These are phyloP conservation scores for Penicillium angulare DNA, from an alignment of 495 filamentous ascomycete species.

Conservation along the genomic window DNA sequence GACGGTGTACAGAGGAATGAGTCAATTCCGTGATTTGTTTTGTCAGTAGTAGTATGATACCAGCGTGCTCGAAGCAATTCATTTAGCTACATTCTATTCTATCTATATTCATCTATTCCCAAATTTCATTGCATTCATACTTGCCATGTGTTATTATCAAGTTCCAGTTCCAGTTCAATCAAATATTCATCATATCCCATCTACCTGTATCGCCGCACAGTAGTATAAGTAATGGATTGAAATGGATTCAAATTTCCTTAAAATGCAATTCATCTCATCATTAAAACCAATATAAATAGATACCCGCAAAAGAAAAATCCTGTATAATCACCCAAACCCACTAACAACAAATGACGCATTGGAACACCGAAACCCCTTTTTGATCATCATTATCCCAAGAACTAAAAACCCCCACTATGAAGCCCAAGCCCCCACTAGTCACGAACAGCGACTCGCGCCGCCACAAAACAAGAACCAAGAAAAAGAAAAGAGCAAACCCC, in stretches of 20 bases:
- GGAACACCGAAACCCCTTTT: constrained; percentile 29
- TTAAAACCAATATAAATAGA: constrained; percentile 1
- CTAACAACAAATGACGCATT: too few relatives aligned
- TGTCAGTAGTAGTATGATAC: constrained; percentile 17
- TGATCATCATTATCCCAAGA: constrained; percentile 1
- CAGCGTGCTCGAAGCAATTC: constrained; percentile 6
- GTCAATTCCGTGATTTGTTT: constrained; percentile 8
- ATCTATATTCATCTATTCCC: constrained; percentile 4
- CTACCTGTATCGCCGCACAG: too few relatives aligned
- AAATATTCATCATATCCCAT: too few relatives aligned
- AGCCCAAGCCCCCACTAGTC: background rate
- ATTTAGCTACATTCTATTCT: background rate
- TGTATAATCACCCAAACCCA: background rate
- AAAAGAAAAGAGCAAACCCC: background rate
- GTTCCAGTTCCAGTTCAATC: too few relatives aligned
- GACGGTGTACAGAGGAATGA: constrained; percentile 17
- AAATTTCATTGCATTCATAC: too few relatives aligned
- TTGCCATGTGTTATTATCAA: too few relatives aligned
- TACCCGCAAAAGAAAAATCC: background rate
- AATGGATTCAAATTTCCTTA: too few relatives aligned
- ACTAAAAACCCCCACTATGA: background rate
- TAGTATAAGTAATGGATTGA: too few relatives aligned
- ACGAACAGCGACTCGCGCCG: background rate
- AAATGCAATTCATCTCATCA: too few relatives aligned
- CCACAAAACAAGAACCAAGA: too few relatives aligned